Conservation (phyloP, 2,329 filamentous ascomycete species). For the Xylaria sp. region DNA sequence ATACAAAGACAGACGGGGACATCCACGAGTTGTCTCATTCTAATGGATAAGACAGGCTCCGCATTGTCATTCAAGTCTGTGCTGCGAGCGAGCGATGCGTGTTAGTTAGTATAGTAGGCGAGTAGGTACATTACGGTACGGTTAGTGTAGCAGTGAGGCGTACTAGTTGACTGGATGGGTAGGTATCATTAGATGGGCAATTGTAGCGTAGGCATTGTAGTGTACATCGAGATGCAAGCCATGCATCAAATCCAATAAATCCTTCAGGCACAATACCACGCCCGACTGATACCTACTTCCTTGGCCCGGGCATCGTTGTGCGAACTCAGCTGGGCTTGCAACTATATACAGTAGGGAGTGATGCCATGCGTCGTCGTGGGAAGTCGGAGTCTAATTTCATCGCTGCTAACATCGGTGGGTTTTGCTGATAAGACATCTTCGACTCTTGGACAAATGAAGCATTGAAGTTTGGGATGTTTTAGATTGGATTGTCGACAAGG, state of each 20-base stretch:
- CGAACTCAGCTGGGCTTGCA: slow-evolving; percentile 6
- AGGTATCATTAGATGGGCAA: background rate
- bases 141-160: background rate
- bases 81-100: background rate
- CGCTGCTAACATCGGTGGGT: background rate
- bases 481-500: background rate
- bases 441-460: slow-evolving; percentile 11
- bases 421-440: slow-evolving; percentile 18
- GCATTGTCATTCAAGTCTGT: slow-evolving; percentile 16
- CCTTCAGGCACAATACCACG: slow-evolving; percentile 33
- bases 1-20: slow-evolving; percentile 33
- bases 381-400: too few species aligned
- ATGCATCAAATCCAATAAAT: slow-evolving; percentile 29
- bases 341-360: background rate
- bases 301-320: slow-evolving; percentile 20
- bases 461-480: background rate
- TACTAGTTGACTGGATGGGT: background rate
- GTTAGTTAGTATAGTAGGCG: background rate
- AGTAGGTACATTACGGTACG: background rate
- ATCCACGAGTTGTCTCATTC: slow-evolving; percentile 12
- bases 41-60: slow-evolving; percentile 23
- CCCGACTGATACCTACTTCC: slow-evolving; percentile 23
- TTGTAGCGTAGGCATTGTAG: background rate
- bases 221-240: slow-evolving; percentile 19
- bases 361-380: background rate